Conservation (phyloP, 306 rosid genomes). For the Begonia loranthoides region DNA sequence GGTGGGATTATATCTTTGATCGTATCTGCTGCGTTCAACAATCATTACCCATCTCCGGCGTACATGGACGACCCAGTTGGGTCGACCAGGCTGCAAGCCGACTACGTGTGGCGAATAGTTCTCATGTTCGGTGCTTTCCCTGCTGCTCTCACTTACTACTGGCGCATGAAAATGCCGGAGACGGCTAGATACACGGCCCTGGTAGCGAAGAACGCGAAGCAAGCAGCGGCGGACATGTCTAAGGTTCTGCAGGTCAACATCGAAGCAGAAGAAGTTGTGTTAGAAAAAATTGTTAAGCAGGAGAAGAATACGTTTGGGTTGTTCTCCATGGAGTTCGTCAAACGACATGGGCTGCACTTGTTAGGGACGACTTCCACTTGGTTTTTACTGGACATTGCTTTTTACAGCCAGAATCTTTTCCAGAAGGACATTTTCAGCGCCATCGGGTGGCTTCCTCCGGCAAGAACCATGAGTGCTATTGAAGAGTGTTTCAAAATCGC, state of each 20-base stretch:
- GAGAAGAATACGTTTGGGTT: conserved; percentile 34
- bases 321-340: conserved; percentile 39
- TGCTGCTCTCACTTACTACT: conserved; percentile 63
- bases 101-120: conserved; percentile 66
- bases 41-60: conserved; percentile 32
- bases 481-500: conserved; percentile 60
- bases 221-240: conserved; percentile 71
- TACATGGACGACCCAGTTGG: conserved; percentile 3
- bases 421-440: conserved; percentile 75
- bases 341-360: conserved; percentile 60
- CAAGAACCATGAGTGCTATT: conserved; percentile 55
- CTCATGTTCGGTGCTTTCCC: conserved; percentile 66
- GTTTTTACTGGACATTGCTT: conserved; percentile 82
- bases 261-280: conserved; percentile 38
- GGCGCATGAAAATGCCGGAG: conserved; percentile 95
- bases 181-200: conserved; percentile 89
- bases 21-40: conserved; percentile 39
- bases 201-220: conserved; percentile 56
- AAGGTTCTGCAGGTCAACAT: conserved; percentile 57
- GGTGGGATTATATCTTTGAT: conserved; percentile 67
- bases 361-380: conserved; percentile 62
- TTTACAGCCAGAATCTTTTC: conserved; percentile 82
- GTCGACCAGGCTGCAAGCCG: conserved; percentile 42
- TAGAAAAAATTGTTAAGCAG: neutral
- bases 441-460: conserved; percentile 64